A percentile compares a stretch with the other conserved stretches of the same genome.
These are phyloP conservation scores for Fistulinella prunicolor DNA, from an alignment of 768 basidiomycete genomes.

Conservation along the genomic window DNA sequence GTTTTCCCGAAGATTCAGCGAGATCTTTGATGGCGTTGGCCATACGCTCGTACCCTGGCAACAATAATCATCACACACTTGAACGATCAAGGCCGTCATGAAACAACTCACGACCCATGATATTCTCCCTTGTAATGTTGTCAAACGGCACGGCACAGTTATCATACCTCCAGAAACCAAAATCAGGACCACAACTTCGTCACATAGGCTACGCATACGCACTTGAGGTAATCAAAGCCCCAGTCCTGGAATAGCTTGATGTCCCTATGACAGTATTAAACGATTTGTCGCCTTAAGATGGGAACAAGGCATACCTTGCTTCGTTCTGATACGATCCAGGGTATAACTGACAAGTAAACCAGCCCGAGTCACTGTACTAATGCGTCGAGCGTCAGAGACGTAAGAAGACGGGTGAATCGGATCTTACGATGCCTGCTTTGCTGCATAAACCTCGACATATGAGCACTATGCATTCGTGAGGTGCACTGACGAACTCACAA, in stretches of 20 bases:
- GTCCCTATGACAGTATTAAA: conserved; percentile 40
- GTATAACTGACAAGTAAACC: conserved; percentile 64
- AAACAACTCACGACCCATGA: conserved; percentile 47
- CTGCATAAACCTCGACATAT: conserved; percentile 27
- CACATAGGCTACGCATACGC: conserved; percentile 12
- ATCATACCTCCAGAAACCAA: conserved; percentile 44
- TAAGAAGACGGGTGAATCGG: not conserved
- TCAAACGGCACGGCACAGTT: conserved; percentile 64
- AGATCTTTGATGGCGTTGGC: conserved; percentile 52
- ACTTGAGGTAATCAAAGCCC: conserved; percentile 69
- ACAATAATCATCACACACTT: not conserved
- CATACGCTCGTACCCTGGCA: conserved; percentile 60
- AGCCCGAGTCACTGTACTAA: conserved; percentile 66
- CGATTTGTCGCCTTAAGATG: not conserved
- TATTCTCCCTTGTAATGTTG: conserved; percentile 51
- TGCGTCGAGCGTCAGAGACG: not conserved
- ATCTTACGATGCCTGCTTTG: conserved; percentile 59
- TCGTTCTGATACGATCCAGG: conserved; percentile 67
- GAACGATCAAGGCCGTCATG: not conserved
- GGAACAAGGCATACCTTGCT: conserved; percentile 38
- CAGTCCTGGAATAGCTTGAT: conserved; percentile 57
- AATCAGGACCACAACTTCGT: not conserved
- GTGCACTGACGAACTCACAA: conserved; percentile 40
- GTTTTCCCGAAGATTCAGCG: conserved; percentile 45
- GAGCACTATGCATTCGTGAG: not conserved